Percentiles rank a stretch among this genome's conserved stretches.
These are phyloP conservation scores for Saussurea involucrata DNA, from an alignment of 129 eudicot species.

Conservation along the genomic window DNA sequence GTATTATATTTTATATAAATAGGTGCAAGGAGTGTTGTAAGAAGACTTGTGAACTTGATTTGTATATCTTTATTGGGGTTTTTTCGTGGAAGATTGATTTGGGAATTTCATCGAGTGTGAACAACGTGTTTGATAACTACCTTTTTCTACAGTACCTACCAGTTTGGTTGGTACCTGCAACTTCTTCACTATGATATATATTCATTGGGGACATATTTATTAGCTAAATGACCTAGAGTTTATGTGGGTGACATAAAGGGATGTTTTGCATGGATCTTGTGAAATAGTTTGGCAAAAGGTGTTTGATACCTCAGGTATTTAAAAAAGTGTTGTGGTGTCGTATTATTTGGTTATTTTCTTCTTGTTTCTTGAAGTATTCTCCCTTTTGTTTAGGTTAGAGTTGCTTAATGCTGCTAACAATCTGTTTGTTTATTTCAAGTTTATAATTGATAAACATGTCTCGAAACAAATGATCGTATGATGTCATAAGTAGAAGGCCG, in stretches of 20 bases:
- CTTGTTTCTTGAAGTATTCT: neutral
- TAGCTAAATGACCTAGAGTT: neutral
- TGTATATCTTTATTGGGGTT: neutral
- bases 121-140: neutral
- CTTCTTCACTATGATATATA: neutral
- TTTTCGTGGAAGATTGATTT: neutral
- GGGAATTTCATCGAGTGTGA: neutral
- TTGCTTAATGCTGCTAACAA: neutral
- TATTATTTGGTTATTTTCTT: neutral
- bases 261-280: neutral
- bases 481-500: constrained; percentile 71
- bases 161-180: neutral
- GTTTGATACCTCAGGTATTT: neutral
- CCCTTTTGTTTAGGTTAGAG: neutral
- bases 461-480: constrained; percentile 39
- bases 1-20: too few relatives aligned
- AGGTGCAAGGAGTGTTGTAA: neutral
- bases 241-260: neutral
- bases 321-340: too few relatives aligned
- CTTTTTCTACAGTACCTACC: neutral
- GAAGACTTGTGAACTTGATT: neutral
- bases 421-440: neutral
- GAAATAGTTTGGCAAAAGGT: neutral
- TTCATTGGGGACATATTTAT: neutral
- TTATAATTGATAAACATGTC: neutral